Conservation (phyloP, 805 yeast genomes). For the Barnettozyma californica region DNA sequence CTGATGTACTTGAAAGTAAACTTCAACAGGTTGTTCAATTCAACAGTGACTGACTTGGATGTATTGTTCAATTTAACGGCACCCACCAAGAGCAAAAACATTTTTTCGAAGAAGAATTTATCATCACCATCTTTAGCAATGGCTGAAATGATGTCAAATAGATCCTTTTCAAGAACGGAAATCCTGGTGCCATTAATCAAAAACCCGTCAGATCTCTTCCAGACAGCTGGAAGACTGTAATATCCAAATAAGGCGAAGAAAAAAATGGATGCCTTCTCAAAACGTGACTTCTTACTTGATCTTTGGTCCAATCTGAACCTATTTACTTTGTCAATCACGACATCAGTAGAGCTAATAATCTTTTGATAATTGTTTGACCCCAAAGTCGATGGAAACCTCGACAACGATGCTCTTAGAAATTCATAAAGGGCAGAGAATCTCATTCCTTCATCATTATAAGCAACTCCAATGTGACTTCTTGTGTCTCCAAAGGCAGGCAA, state of each 20-base stretch:
- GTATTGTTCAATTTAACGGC: slow-evolving; percentile 27
- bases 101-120: slow-evolving; percentile 25
- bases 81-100: slow-evolving; percentile 33
- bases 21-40: slow-evolving; percentile 26
- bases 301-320: slow-evolving; percentile 16
- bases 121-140: slow-evolving; percentile 12
- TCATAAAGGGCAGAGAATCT: slow-evolving; percentile 32
- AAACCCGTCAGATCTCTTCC: slow-evolving; percentile 27
- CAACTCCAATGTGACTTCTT: slow-evolving; percentile 53
- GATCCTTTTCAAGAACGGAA: slow-evolving; percentile 28
- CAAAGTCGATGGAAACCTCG: slow-evolving; percentile 35
- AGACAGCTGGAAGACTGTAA: slow-evolving; percentile 37
- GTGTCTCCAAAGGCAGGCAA: slow-evolving; percentile 69
- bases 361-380: slow-evolving; percentile 34
- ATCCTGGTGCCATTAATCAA: slow-evolving; percentile 29
- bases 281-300: slow-evolving; percentile 11
- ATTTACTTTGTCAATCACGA: slow-evolving; percentile 26
- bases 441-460: slow-evolving; percentile 35
- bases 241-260: slow-evolving; percentile 38
- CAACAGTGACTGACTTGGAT: slow-evolving; percentile 4
- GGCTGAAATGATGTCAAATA: slow-evolving; percentile 24
- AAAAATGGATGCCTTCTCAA: slow-evolving; percentile 12
- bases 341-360: slow-evolving; percentile 29
- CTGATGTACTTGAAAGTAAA: slow-evolving; percentile 38
- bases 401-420: slow-evolving; percentile 39